Conservation (phyloP, 805 yeast genomes). For the Candida manassasensis region DNA sequence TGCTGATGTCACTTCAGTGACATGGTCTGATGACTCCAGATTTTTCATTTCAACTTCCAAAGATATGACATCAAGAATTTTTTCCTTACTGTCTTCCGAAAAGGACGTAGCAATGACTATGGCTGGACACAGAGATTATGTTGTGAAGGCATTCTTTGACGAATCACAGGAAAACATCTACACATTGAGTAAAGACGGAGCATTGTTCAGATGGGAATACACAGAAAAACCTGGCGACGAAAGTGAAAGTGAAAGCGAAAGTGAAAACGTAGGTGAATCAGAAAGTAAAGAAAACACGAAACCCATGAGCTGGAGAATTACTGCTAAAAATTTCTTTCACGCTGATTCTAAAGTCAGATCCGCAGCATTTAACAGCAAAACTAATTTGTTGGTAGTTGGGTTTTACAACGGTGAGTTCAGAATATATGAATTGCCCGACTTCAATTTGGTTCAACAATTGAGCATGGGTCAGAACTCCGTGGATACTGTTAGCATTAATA, state of each 20-base stretch:
- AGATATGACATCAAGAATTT: conserved; percentile 84
- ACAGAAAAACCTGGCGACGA: conserved; percentile 50
- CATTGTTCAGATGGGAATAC: conserved; percentile 88
- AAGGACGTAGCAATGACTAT: conserved; percentile 73
- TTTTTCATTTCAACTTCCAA: conserved; percentile 82
- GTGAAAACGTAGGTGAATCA: conserved; percentile 31
- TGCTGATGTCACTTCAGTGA: conserved; percentile 67
- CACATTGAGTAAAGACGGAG: conserved; percentile 92
- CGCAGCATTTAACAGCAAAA: conserved; percentile 72
- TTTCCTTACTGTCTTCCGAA: conserved; percentile 67
- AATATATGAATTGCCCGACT: conserved; percentile 79
- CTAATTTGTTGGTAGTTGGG: conserved; percentile 80
- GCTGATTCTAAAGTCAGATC: conserved; percentile 71
- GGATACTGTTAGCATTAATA: conserved; percentile 73
- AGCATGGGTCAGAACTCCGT: conserved; percentile 90
- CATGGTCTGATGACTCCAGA: conserved; percentile 90
- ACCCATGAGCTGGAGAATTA: conserved; percentile 72
- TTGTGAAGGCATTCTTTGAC: conserved; percentile 81
- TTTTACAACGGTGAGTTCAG: conserved; percentile 88
- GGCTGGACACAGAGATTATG: conserved; percentile 90
- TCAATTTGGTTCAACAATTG: conserved; percentile 75
- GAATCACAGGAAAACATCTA: conserved; percentile 85
- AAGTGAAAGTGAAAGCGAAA: conserved; percentile 39
- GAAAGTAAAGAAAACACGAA: conserved; percentile 22
- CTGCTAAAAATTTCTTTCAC: conserved; percentile 69